A percentile compares a stretch with the other conserved stretches of the same genome.
Conservation (phyloP, 805 yeast species). For the Wickerhamiella alocasiicola region DNA sequence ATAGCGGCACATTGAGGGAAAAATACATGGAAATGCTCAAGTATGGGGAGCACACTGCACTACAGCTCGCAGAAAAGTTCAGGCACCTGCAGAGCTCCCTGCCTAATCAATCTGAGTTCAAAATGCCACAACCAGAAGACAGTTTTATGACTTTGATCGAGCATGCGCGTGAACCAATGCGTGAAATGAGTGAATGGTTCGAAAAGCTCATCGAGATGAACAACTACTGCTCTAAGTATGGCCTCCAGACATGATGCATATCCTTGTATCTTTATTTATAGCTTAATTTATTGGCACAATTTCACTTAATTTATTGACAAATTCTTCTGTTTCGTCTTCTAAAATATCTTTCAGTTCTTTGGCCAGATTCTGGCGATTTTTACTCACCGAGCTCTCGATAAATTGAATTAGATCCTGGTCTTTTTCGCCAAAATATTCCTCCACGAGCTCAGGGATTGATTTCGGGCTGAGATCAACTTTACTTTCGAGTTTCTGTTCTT, state of each 20-base stretch:
- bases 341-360: not conserved
- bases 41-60: not conserved
- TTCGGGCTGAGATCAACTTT: not conserved
- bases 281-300: not conserved
- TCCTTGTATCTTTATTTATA: not conserved
- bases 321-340: not conserved
- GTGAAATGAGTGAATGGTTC: slow-evolving; percentile 5
- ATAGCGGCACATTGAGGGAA: not conserved
- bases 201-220: not conserved
- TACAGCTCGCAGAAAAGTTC: not conserved
- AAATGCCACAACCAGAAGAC: slow-evolving; percentile 2
- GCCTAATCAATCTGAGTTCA: not conserved
- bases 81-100: not conserved
- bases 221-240: not conserved
- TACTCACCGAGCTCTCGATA: not conserved
- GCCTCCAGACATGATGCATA: not conserved
- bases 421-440: slow-evolving; percentile 1
- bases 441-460: not conserved
- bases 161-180: slow-evolving; percentile 1
- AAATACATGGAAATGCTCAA: not conserved
- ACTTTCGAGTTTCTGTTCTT: not conserved
- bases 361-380: not conserved
- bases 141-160: not conserved
- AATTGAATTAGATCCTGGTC: not conserved
- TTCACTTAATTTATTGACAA: not conserved